phyloP scores from a whole-genome alignment of 768 basidiomycete species.

The Sporobolomyces phaffii region DNA sequence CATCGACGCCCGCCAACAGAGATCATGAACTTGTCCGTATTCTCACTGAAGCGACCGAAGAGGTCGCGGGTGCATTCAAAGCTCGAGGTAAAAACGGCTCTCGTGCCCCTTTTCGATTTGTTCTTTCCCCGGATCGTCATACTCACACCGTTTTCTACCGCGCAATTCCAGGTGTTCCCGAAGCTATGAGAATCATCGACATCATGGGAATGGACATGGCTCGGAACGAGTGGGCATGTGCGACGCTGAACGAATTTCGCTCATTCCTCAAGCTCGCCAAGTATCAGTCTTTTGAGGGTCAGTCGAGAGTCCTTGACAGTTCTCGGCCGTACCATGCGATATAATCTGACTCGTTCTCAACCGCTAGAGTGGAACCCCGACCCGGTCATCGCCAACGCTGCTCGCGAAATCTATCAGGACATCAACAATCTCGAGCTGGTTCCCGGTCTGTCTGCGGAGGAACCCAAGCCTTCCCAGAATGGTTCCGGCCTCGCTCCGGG shows the following conservation, averaged over 20 bases:
- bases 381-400: slow-evolving; percentile 43
- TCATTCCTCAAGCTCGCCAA: slow-evolving; percentile 15
- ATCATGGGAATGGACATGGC: slow-evolving; percentile 18
- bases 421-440: slow-evolving; percentile 76
- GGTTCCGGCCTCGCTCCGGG: slow-evolving; percentile 55
- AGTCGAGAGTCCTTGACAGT: background rate
- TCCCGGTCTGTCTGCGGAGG: slow-evolving; percentile 54
- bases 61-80: slow-evolving; percentile 25
- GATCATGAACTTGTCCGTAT: slow-evolving; percentile 23
- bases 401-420: slow-evolving; percentile 62
- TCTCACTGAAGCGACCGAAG: slow-evolving; percentile 23
- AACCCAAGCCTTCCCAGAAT: slow-evolving; percentile 58
- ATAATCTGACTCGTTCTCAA: too few species aligned
- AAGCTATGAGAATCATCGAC: slow-evolving; percentile 20
- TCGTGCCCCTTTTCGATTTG: background rate
- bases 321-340: too few species aligned
- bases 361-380: slow-evolving; percentile 51
- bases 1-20: slow-evolving; percentile 1
- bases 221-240: slow-evolving; percentile 42
- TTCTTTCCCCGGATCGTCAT: too few species aligned
- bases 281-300: slow-evolving; percentile 9
- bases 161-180: slow-evolving; percentile 19
- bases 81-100: slow-evolving; percentile 24
- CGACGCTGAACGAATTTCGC: slow-evolving; percentile 48
- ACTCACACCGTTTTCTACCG: too few species aligned